Base-by-base conservation (phyloP, 345 rosid species). In the Aegle marmelos region DNA sequence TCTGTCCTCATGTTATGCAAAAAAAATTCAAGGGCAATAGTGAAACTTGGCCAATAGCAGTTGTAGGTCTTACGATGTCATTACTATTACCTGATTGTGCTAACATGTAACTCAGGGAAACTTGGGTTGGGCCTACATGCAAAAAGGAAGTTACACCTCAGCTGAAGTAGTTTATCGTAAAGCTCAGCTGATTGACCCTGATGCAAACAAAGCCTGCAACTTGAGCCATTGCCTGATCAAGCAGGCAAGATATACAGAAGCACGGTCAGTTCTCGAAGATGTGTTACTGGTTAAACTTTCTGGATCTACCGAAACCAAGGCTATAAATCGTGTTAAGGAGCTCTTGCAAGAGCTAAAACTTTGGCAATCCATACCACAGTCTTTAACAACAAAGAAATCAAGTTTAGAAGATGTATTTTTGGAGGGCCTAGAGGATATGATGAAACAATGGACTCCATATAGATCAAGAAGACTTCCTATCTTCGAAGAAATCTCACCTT, bases 111-210 rank as follows among this genome's bases (percentile, higher is more conserved):
- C 31, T 28, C 81, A 92, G 99, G 99, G 98, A 27, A 94, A 94
- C 85, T 87, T 96, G 78, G 98, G 97, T 9, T 96, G 97, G 98
- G 99, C 99, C 54, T 91, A 96, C 77, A 94, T 94, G 98, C 99
- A 94, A 70, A 87, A 88, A 76, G 81, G 33, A 6, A 91, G 92
- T 78, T 94, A 80, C 64, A 24, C 84, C 54, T 86, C 97, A 2
- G 99, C 98, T 6, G 98, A 96, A 81, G 87, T 79, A 0, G 93
- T 91, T 62, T 96, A 90, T 75, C 73, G 83, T 45, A 90, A 91
- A 79, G 97, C 99, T 70, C 98, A 91, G 79, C 63, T 85, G 79
- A 87, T 94, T 0, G 98, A 96, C 59, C 94, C 97, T 0, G 99
- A 94, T 71, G 86, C 95, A 58, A 94, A 96, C 89, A 94, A 93